Conservation (phyloP, 2,329 filamentous ascomycete genomes). For the Phoma sp. region DNA sequence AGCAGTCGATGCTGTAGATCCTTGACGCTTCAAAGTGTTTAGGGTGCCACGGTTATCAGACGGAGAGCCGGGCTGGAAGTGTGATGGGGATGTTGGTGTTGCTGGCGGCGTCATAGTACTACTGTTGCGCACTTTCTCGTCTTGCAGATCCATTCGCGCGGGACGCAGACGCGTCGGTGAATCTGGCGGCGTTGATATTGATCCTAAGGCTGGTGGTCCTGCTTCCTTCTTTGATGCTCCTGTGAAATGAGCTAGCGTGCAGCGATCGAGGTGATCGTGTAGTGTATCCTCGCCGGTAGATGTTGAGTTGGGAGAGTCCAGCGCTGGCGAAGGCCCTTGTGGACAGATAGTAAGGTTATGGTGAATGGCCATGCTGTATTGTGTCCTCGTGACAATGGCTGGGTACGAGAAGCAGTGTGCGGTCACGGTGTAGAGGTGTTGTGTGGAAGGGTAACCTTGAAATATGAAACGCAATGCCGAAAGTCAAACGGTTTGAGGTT, state of each 20-base stretch:
- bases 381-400: conserved; percentile 15
- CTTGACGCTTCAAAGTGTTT: conserved; percentile 29
- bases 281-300: not conserved
- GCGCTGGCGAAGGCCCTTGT: conserved; percentile 1
- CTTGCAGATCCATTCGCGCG: conserved; percentile 25
- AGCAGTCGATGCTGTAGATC: conserved; percentile 27
- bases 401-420: conserved; percentile 18
- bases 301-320: not conserved
- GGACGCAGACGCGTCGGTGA: conserved; percentile 32
- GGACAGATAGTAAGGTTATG: conserved; percentile 16
- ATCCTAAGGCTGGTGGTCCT: conserved; percentile 12
- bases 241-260: not conserved
- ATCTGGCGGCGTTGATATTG: conserved; percentile 36
- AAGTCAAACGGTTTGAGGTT: conserved; percentile 20
- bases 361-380: conserved; percentile 21
- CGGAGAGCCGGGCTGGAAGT: conserved; percentile 29
- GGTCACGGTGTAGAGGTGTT: conserved; percentile 15
- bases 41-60: conserved; percentile 27
- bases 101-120: conserved; percentile 37
- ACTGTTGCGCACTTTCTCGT: conserved; percentile 25
- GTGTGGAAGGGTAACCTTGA: conserved; percentile 18
- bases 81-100: conserved; percentile 35
- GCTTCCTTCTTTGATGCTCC: not conserved
- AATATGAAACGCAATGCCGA: conserved; percentile 25
- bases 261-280: conserved; percentile 1